These are phyloP conservation scores for Ustilago bromivora DNA, from an alignment of 1,284 basidiomycete genomes.

Conservation along the genomic window DNA sequence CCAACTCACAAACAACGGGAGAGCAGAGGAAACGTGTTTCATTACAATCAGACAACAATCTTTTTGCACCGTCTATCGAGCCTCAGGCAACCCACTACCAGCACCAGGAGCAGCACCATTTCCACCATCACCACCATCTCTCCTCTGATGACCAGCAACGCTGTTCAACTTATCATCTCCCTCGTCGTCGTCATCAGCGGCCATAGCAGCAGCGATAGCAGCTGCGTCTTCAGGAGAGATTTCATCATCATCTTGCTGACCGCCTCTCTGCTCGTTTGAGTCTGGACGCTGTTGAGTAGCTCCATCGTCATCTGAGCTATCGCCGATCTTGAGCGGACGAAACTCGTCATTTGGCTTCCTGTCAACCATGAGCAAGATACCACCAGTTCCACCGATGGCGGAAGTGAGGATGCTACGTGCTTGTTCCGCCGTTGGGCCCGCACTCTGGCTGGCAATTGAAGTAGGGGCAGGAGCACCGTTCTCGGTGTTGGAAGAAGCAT, in stretches of 20 bases:
- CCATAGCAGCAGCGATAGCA: slow-evolving; percentile 54
- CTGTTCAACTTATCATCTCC: slow-evolving; percentile 52
- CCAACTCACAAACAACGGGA: neutral
- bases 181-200: slow-evolving; percentile 57
- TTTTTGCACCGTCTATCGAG: slow-evolving; percentile 22
- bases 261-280: slow-evolving; percentile 3
- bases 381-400: slow-evolving; percentile 61
- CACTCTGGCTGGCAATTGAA: neutral
- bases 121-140: slow-evolving; percentile 18
- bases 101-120: slow-evolving; percentile 16
- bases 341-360: slow-evolving; percentile 57
- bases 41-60: neutral
- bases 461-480: slow-evolving; percentile 7
- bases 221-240: slow-evolving; percentile 58
- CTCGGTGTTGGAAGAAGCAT: slow-evolving; percentile 19
- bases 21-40: neutral
- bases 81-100: slow-evolving; percentile 31
- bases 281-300: neutral
- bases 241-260: slow-evolving; percentile 34
- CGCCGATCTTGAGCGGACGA: slow-evolving; percentile 47
- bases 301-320: slow-evolving; percentile 26
- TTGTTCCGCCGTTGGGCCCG: slow-evolving; percentile 39
- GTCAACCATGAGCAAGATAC: slow-evolving; percentile 66
- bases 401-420: slow-evolving; percentile 58
- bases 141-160: slow-evolving; percentile 30